Evolutionary conservation across 495 filamentous ascomycete genomes (phyloP).

Genomic region (Ascodesmis nigricans): DNA sequence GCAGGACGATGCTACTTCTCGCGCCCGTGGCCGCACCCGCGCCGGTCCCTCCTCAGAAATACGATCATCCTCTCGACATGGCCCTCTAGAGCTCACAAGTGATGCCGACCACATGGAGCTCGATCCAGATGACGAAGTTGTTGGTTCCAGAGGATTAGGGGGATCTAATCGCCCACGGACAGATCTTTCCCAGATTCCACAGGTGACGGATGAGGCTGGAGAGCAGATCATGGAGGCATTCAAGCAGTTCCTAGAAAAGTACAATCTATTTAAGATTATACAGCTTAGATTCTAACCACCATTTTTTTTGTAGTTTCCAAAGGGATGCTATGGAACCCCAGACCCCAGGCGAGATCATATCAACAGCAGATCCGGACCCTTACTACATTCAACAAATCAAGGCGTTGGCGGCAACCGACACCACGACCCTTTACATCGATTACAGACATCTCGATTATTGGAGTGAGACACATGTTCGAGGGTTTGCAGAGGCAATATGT

Average conservation of each 20-base stretch:
- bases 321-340: too few relatives aligned
- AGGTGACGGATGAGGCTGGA: constrained; percentile 71
- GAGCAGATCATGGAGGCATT: constrained; percentile 70
- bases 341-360: constrained; percentile 48
- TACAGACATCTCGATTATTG: constrained; percentile 51
- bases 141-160: constrained; percentile 12
- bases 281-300: too few relatives aligned
- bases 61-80: constrained; percentile 10
- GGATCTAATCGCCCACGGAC: constrained; percentile 13
- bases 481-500: constrained; percentile 63
- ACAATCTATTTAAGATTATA: too few relatives aligned
- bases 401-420: constrained; percentile 56
- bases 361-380: too few relatives aligned
- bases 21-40: constrained; percentile 3
- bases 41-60: constrained; percentile 5
- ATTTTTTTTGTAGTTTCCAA: too few relatives aligned
- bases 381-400: constrained; percentile 96
- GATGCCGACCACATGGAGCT: constrained; percentile 20
- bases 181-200: constrained; percentile 37
- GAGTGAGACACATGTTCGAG: constrained; percentile 38
- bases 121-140: constrained; percentile 21
- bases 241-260: constrained; percentile 74
- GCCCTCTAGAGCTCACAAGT: constrained; percentile 9
- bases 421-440: constrained; percentile 96
- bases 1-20: constrained; percentile 6